Percentiles rank a stretch among this genome's conserved stretches.
phyloP scores from a whole-genome alignment of 495 filamentous ascomycete species.

The Trichoderma asperelloides region DNA sequence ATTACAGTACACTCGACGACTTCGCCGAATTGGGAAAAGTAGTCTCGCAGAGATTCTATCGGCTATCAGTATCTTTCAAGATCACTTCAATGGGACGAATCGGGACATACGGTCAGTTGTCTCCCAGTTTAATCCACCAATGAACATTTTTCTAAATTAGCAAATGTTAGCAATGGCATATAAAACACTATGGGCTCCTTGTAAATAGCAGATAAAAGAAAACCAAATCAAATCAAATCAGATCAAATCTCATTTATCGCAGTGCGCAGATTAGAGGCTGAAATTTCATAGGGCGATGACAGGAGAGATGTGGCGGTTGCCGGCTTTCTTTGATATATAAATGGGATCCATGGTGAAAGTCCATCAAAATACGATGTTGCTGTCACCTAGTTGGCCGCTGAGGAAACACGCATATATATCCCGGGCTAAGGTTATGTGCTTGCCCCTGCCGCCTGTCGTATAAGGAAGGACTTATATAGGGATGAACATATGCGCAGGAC shows the following conservation, averaged over 20 bases:
- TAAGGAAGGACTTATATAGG: not conserved
- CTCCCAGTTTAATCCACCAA: constrained; percentile 98
- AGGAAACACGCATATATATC: not conserved
- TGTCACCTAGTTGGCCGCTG: not conserved
- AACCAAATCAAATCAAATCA: not conserved
- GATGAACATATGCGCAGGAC: not conserved
- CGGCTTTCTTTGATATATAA: not conserved
- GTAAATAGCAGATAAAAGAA: not conserved
- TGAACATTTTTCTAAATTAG: constrained; percentile 88
- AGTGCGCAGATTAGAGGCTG: not conserved
- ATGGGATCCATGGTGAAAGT: not conserved
- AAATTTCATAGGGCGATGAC: not conserved
- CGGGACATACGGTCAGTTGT: constrained; percentile 83
- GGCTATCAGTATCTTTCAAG: constrained; percentile 12
- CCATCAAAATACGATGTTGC: not conserved
- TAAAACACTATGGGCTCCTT: not conserved
- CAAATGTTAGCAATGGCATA: constrained; percentile 22
- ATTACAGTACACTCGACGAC: constrained; percentile 97
- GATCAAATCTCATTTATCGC: not conserved
- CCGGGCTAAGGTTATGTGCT: not conserved
- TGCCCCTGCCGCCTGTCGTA: not conserved
- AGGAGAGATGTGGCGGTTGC: not conserved
- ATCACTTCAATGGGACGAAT: not conserved
- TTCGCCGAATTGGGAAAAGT: constrained; percentile 97
- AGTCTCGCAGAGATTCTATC: constrained; percentile 91